Base-by-base conservation (phyloP, 2,329 filamentous ascomycete genomes). In the Talaromyces sp. region DNA sequence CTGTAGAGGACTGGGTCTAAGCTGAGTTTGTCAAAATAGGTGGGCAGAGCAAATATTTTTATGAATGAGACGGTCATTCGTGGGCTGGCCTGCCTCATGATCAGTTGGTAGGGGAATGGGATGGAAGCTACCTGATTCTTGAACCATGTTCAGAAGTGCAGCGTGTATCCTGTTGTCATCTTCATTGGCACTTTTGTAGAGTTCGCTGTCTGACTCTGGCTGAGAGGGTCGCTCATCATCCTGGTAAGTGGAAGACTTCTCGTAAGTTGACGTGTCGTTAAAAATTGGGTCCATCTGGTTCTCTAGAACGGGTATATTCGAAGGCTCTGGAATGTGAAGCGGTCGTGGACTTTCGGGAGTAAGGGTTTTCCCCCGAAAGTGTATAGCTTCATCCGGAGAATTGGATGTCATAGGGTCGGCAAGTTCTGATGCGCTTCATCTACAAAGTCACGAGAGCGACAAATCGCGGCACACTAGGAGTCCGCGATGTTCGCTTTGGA, bases 291-390 rank as follows among this genome's bases (percentile, higher is more conserved):
- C 87, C 84, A 86, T 90, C 77, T 89, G 87, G 72, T 88, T 86
- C 72, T 87, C 83, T 71, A 90, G 80, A 61, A 91, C 84, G 63
- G 88, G 86, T 64, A 90, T 89, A 68, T 86, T 88, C 68, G 86
- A 83, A 60, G 87, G 86, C 75, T 88, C 84, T 67, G 87, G 83
- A 67, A 87, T 80, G 75, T 90, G 86, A 69, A 89, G 76, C 68
- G 88, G 88, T 69, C 87, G 86, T 71, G 88, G 88, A 73, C 87
- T 90, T 72, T 88, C 85, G 67, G 88, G 88, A 72, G 86, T 88
- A 71, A 88, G 78, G 67, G 84, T 84, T 74, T 86, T 83, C 77
- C 86, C 85, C 72, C 83, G 84, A 73, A 86, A 85, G 74, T 88
- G 83, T 82, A 78, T 71, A 60, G 74, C 76, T 71, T 80, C 78